These are phyloP conservation scores for Gossypium raimondii DNA, from an alignment of 345 rosid species.

Conservation along the genomic window DNA sequence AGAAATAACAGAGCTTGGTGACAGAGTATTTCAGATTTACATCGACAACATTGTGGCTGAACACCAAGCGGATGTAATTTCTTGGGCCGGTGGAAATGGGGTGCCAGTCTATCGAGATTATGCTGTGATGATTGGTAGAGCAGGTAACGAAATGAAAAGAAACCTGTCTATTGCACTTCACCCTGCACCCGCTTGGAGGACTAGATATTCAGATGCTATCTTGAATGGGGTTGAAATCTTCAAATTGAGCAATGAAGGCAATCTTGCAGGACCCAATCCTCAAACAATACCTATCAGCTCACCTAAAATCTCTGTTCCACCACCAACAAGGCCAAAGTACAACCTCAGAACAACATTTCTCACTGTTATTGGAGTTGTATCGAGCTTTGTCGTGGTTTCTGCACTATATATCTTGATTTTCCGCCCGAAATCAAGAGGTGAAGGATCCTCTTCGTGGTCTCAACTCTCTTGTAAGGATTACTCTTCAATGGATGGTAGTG, in stretches of 20 bases:
- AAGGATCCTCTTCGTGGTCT: neutral
- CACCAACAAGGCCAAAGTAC: neutral
- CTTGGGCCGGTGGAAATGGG: slow-evolving; percentile 28
- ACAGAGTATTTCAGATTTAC: slow-evolving; percentile 24
- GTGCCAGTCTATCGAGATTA: slow-evolving; percentile 31
- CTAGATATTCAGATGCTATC: slow-evolving; percentile 29
- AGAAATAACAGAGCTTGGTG: neutral
- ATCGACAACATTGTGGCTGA: slow-evolving; percentile 20
- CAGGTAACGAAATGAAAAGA: slow-evolving; percentile 10
- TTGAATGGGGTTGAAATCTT: slow-evolving; percentile 45
- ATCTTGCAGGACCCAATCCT: slow-evolving; percentile 36
- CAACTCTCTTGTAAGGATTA: neutral
- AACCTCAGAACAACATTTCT: neutral
- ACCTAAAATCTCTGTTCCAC: neutral
- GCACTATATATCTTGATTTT: slow-evolving; percentile 5
- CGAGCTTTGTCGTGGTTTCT: neutral
- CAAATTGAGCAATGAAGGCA: slow-evolving; percentile 20
- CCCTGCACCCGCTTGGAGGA: slow-evolving; percentile 2
- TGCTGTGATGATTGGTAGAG: slow-evolving; percentile 6
- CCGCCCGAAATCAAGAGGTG: neutral
- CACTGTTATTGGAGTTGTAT: neutral
- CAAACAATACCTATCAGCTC: neutral
- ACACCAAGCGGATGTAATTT: slow-evolving; percentile 22
- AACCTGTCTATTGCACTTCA: slow-evolving; percentile 28
- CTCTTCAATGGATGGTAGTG: neutral